Percentiles rank a stretch among this genome's conserved stretches.
These are phyloP conservation scores for Closterium sp. DNA, from an alignment of 139 green algal species.

Conservation along the genomic window DNA sequence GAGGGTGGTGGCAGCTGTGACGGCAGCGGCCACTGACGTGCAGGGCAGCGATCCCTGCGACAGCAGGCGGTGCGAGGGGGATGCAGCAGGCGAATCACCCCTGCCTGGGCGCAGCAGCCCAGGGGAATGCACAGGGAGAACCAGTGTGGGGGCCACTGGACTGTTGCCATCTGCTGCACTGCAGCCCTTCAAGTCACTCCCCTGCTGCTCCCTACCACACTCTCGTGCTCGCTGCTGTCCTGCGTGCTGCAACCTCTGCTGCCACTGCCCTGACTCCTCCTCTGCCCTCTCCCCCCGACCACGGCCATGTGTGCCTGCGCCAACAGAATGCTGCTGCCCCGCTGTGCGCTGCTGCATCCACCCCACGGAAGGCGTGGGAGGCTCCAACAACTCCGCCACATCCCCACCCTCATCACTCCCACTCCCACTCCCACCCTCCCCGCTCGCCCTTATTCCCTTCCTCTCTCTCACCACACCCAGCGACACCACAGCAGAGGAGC, in stretches of 20 bases:
- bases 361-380: background rate
- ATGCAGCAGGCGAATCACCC: background rate
- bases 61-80: background rate
- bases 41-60: background rate
- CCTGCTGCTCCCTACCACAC: no score
- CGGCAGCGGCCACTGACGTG: background rate
- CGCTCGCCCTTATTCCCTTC: background rate
- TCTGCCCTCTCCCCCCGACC: background rate
- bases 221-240: no score
- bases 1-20: background rate
- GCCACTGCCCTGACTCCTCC: background rate
- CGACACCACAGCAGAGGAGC: background rate
- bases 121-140: background rate
- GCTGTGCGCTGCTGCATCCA: background rate
- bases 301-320: background rate
- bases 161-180: background rate
- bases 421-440: background rate
- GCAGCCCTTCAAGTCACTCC: background rate
- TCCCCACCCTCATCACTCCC: background rate
- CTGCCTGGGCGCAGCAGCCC: background rate
- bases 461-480: background rate
- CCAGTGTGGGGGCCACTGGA: background rate
- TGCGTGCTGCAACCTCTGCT: no score
- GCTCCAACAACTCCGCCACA: background rate
- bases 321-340: background rate